A percentile compares a stretch with the other conserved stretches of the same genome.
These are phyloP conservation scores for Hura crepitans DNA, from an alignment of 441 rosid species.

Conservation along the genomic window DNA sequence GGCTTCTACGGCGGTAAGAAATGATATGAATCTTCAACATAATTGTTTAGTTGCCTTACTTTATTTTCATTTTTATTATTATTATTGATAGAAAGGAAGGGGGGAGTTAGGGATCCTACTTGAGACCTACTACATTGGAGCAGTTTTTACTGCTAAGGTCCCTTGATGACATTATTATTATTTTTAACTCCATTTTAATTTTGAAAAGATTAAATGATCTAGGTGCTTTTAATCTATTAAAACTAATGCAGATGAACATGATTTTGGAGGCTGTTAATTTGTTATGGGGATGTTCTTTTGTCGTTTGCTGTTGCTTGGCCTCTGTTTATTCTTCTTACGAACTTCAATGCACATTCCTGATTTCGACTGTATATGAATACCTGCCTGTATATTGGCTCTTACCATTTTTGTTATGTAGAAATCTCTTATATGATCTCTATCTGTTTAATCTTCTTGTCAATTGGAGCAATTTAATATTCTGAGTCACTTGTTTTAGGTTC, in stretches of 20 bases:
- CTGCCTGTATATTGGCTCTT: not conserved
- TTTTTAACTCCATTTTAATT: not conserved
- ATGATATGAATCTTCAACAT: constrained; percentile 15
- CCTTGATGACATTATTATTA: too few species aligned
- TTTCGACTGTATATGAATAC: too few species aligned
- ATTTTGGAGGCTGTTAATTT: not conserved
- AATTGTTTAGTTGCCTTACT: not conserved
- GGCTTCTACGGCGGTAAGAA: constrained; percentile 33
- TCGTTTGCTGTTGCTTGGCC: not conserved
- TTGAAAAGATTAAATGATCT: not conserved
- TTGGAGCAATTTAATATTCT: not conserved
- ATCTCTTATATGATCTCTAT: not conserved
- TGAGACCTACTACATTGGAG: too few species aligned
- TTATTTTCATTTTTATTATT: too few species aligned
- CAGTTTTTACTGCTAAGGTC: too few species aligned
- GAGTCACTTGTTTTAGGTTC: constrained; percentile 34
- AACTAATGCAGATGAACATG: not conserved
- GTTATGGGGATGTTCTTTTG: not conserved
- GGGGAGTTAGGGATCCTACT: too few species aligned
- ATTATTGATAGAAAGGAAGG: too few species aligned
- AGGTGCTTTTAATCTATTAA: not conserved
- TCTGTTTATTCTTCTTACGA: not conserved
- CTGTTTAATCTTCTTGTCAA: not conserved
- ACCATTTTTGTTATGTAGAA: not conserved
- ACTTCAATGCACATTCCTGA: too few species aligned